Percentiles rank a stretch among this genome's conserved stretches.
phyloP scores from a whole-genome alignment of 805 yeast species.

The Clavispora santaluciae region DNA sequence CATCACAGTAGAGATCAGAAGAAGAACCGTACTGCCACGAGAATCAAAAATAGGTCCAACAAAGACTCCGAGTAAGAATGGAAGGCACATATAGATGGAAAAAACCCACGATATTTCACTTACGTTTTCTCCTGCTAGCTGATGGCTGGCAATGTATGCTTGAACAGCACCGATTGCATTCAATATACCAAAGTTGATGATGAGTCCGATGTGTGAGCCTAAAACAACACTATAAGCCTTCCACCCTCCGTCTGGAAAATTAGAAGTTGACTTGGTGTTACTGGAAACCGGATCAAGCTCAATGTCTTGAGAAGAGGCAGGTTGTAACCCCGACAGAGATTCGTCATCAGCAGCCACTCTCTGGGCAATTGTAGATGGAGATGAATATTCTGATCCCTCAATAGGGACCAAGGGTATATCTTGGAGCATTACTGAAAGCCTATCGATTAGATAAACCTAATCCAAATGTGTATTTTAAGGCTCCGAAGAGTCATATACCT shows the following conservation, averaged over 20 bases:
- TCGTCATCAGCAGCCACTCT: neutral
- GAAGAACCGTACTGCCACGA: conserved; percentile 47
- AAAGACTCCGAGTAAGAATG: conserved; percentile 23
- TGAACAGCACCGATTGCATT: conserved; percentile 62
- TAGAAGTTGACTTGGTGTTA: neutral
- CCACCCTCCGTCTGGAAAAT: conserved; percentile 56
- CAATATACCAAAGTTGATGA: conserved; percentile 50
- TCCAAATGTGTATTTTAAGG: no score
- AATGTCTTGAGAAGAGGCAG: neutral
- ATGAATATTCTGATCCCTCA: neutral
- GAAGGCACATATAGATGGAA: conserved; percentile 48
- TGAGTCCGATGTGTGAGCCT: conserved; percentile 55
- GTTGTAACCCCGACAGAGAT: neutral
- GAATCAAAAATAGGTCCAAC: conserved; percentile 62
- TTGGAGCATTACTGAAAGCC: neutral
- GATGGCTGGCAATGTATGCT: conserved; percentile 53
- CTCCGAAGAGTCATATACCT: neutral
- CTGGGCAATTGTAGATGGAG: neutral
- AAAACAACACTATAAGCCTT: conserved; percentile 52
- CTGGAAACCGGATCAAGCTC: neutral
- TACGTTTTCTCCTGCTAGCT: conserved; percentile 40
- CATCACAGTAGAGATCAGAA: conserved; percentile 26
- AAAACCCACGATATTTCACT: conserved; percentile 62
- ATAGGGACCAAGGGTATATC: neutral
- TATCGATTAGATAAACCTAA: no score